These are phyloP conservation scores for Magnolia changhungtana DNA, from an alignment of 164 flowering plant species.

Conservation along the genomic window DNA sequence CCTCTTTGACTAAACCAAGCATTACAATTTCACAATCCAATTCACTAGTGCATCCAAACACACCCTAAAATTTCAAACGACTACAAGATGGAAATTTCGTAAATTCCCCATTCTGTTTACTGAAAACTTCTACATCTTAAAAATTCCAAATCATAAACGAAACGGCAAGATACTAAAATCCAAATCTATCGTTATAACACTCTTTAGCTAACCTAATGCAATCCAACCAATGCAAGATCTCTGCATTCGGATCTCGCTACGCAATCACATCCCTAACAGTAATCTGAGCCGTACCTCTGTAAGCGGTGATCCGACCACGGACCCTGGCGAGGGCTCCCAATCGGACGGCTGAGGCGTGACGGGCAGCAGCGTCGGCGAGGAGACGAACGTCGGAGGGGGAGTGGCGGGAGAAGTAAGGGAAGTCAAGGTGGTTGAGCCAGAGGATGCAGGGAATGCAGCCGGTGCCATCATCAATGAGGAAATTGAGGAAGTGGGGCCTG, in stretches of 20 bases:
- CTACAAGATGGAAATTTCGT: too few relatives aligned
- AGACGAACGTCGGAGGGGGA: slow-evolving; percentile 49
- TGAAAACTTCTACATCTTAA: neutral
- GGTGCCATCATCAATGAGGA: slow-evolving; percentile 77
- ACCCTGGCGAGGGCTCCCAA: slow-evolving; percentile 64
- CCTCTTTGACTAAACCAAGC: too few relatives aligned
- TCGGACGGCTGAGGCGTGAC: slow-evolving; percentile 29
- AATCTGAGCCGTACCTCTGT: slow-evolving; percentile 56
- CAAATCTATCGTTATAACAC: slow-evolving; percentile 12
- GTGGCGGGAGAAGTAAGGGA: slow-evolving; percentile 42
- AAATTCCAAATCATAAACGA: neutral
- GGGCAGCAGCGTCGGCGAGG: slow-evolving; percentile 36
- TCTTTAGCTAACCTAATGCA: slow-evolving; percentile 53
- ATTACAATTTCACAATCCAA: too few relatives aligned
- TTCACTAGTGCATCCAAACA: too few relatives aligned
- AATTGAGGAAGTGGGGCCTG: slow-evolving; percentile 58
- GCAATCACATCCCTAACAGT: slow-evolving; percentile 56
- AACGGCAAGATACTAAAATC: neutral
- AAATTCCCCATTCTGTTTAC: too few relatives aligned
- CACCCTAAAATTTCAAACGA: too few relatives aligned
- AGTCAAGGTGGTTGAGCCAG: slow-evolving; percentile 72
- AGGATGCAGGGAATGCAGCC: slow-evolving; percentile 69
- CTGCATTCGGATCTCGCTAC: slow-evolving; percentile 73
- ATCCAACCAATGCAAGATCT: slow-evolving; percentile 78
- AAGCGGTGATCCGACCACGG: slow-evolving; percentile 57